phyloP scores from a whole-genome alignment of 2,329 filamentous ascomycete genomes.

The Aspergillus candidus region DNA sequence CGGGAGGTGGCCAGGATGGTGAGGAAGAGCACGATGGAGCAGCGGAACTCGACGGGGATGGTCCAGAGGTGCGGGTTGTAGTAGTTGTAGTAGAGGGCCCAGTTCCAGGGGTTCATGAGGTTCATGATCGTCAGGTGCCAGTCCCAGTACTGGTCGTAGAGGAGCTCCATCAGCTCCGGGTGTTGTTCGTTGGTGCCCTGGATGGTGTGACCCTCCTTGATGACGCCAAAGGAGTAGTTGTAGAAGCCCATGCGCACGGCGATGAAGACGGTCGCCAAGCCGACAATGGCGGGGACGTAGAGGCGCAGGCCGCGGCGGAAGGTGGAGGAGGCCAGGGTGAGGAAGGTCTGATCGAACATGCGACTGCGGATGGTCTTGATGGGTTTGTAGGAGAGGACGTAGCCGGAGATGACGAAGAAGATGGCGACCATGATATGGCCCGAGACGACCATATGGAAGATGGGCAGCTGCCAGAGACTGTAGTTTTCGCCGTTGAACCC shows the following conservation, averaged over 20 bases:
- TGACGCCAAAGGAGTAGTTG: slow-evolving; percentile 32
- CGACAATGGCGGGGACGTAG: slow-evolving; percentile 38
- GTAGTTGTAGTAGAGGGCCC: slow-evolving; percentile 36
- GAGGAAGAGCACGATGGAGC: slow-evolving; percentile 40
- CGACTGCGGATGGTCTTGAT: slow-evolving; percentile 34
- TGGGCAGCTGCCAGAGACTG: slow-evolving; percentile 36
- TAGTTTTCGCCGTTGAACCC: slow-evolving; percentile 37
- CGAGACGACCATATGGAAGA: slow-evolving; percentile 39
- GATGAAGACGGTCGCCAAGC: slow-evolving; percentile 36
- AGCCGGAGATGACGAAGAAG: slow-evolving; percentile 46
- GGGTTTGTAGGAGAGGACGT: slow-evolving; percentile 42
- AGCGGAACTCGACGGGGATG: slow-evolving; percentile 42
- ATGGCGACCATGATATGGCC: slow-evolving; percentile 45
- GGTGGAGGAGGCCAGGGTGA: slow-evolving; percentile 37
- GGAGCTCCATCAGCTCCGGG: slow-evolving; percentile 30
- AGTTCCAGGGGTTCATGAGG: slow-evolving; percentile 36
- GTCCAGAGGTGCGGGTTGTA: slow-evolving; percentile 45
- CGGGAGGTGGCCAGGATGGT: slow-evolving; percentile 37
- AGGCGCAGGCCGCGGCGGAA: slow-evolving; percentile 40
- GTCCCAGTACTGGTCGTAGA: slow-evolving; percentile 33
- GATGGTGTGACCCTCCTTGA: slow-evolving; percentile 33
- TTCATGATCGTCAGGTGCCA: slow-evolving; percentile 29
- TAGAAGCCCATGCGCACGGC: slow-evolving; percentile 40
- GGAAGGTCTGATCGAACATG: slow-evolving; percentile 36
- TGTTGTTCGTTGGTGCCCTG: slow-evolving; percentile 40